Percentiles rank a stretch among this genome's conserved stretches.
Evolutionary conservation across 2,329 filamentous ascomycete genomes (phyloP).

Genomic region (Diaporthe sp.): DNA sequence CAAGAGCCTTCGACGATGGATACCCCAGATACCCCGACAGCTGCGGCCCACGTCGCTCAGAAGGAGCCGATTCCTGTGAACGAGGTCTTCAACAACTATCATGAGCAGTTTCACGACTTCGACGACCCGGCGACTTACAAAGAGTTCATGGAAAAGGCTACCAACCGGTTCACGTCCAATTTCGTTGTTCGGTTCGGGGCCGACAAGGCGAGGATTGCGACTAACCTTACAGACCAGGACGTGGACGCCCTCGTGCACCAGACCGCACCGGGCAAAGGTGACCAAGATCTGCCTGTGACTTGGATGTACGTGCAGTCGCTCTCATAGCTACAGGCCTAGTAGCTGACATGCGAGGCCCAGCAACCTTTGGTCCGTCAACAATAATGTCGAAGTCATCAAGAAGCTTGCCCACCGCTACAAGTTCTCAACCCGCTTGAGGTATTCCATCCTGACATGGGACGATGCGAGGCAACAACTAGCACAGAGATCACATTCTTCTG

Average conservation of each 20-base stretch:
- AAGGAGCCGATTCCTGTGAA: slow-evolving; percentile 29
- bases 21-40: slow-evolving; percentile 41
- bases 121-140: slow-evolving; percentile 64
- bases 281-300: slow-evolving; percentile 64
- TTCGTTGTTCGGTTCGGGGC: slow-evolving; percentile 77
- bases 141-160: slow-evolving; percentile 57
- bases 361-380: slow-evolving; percentile 79
- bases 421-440: slow-evolving; percentile 76
- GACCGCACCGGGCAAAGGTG: slow-evolving; percentile 47
- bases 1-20: slow-evolving; percentile 31
- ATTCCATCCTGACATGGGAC: slow-evolving; percentile 68
- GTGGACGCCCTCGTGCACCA: slow-evolving; percentile 55
- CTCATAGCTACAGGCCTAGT: slow-evolving; percentile 29
- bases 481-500: neutral
- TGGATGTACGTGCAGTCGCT: slow-evolving; percentile 73
- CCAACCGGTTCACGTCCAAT: slow-evolving; percentile 61
- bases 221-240: slow-evolving; percentile 62
- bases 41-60: slow-evolving; percentile 10
- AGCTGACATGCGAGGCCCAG: slow-evolving; percentile 51
- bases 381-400: slow-evolving; percentile 68
- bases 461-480: slow-evolving; percentile 41
- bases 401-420: slow-evolving; percentile 73
- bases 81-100: slow-evolving; percentile 33
- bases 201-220: slow-evolving; percentile 67
- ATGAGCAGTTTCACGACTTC: slow-evolving; percentile 63